Evolutionary conservation across 202 grass and related monocot species (phyloP).

Genomic region (Digitaria exilis): DNA sequence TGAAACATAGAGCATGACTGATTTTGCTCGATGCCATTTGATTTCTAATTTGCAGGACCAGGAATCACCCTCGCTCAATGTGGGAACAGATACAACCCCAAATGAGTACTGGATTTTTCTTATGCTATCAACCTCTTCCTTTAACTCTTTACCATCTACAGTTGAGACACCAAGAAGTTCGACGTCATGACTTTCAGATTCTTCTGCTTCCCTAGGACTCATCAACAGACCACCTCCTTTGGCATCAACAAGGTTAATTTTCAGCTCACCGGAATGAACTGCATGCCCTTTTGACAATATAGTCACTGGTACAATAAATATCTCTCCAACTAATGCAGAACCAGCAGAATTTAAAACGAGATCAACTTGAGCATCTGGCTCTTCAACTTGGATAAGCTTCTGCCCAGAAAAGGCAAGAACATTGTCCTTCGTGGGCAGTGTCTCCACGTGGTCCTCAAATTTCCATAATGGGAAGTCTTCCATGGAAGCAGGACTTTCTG

Average conservation of each 20-base stretch:
- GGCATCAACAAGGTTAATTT: conserved; percentile 97
- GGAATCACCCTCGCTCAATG: conserved; percentile 56
- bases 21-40: conserved; percentile 93
- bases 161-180: conserved; percentile 87
- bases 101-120: conserved; percentile 89
- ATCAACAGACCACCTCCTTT: conserved; percentile 88
- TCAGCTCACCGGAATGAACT: conserved; percentile 90
- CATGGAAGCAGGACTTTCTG: conserved; percentile 92
- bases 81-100: conserved; percentile 86
- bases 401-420: conserved; percentile 67
- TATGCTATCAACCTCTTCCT: conserved; percentile 67
- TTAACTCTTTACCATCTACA: conserved; percentile 51
- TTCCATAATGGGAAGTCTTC: conserved; percentile 85
- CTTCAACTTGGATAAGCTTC: conserved; percentile 86
- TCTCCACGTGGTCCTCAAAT: conserved; percentile 80
- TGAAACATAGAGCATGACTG: conserved; percentile 91
- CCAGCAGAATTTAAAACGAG: conserved; percentile 63
- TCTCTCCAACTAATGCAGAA: conserved; percentile 90
- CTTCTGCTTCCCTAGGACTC: conserved; percentile 90
- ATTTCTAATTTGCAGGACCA: conserved; percentile 96
- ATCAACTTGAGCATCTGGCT: conserved; percentile 81
- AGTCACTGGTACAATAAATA: conserved; percentile 69
- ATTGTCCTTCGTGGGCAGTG: conserved; percentile 67
- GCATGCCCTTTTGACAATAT: conserved; percentile 73
- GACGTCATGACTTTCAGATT: conserved; percentile 79